These are phyloP conservation scores for Teunomyces funiuensis DNA, from an alignment of 805 yeast genomes.

Conservation along the genomic window DNA sequence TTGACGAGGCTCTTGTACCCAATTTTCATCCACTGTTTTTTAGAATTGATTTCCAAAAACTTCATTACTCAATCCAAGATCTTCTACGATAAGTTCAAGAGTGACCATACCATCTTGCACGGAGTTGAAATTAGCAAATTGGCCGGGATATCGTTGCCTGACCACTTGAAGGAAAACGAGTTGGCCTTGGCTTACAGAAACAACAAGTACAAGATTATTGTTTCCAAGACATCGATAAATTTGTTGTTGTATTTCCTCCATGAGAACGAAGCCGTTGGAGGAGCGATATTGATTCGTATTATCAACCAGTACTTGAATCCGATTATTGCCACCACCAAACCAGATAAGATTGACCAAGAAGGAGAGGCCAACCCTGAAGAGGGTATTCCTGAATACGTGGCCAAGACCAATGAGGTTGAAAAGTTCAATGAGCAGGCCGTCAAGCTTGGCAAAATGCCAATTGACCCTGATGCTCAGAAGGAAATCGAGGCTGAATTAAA, in stretches of 20 bases:
- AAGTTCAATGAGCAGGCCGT: slow-evolving; percentile 70
- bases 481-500: slow-evolving; percentile 85
- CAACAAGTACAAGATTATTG: slow-evolving; percentile 70
- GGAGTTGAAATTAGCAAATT: slow-evolving; percentile 72
- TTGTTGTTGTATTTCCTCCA: slow-evolving; percentile 81
- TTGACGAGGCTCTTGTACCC: slow-evolving; percentile 84
- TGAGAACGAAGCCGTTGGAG: slow-evolving; percentile 91
- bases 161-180: slow-evolving; percentile 80
- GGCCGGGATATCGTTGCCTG: slow-evolving; percentile 72
- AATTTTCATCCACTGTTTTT: slow-evolving; percentile 83
- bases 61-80: slow-evolving; percentile 60
- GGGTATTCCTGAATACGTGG: slow-evolving; percentile 49
- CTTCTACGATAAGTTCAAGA: slow-evolving; percentile 72
- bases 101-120: slow-evolving; percentile 74
- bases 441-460: slow-evolving; percentile 78
- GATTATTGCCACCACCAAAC: slow-evolving; percentile 40
- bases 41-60: slow-evolving; percentile 72
- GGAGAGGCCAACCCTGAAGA: slow-evolving; percentile 53
- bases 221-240: slow-evolving; percentile 83
- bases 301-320: slow-evolving; percentile 80
- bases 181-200: slow-evolving; percentile 72
- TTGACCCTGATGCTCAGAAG: slow-evolving; percentile 78
- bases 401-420: slow-evolving; percentile 50
- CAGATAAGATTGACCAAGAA: slow-evolving; percentile 41
- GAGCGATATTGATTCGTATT: slow-evolving; percentile 78